Evolutionary conservation across 2,329 filamentous ascomycete species (phyloP), one percentile per base, ranked within the genome.

Genomic region (Exophiala xenobiotica): DNA sequence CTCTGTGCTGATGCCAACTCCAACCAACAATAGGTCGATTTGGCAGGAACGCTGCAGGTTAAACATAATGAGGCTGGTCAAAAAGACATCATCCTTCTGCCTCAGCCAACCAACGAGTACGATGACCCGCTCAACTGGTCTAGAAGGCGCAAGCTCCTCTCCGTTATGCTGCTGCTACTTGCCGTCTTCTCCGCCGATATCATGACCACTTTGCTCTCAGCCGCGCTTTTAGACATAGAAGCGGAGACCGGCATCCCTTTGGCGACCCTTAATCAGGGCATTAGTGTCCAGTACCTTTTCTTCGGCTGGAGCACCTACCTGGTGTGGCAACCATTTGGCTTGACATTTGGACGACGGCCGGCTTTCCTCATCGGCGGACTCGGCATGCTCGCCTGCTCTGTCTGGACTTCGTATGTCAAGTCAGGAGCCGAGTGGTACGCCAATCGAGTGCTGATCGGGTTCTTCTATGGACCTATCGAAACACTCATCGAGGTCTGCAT

Each of bases 161-260:
- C 74, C 3, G 64, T 69, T 3, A 65, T 81, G 3, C 71, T 80
- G 18, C 72, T 76, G 45, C 77, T 77, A 58, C 73, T 80, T 37
- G 77, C 78, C 3, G 78, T 72, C 1, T 62, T 81, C 42, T 80
- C 78, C 1, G 78, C 78, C 1, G 78, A 78, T 3, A 79, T 76
- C 1, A 74, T 78, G 11, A 81, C 49, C 33, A 81, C 50, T 72
- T 78, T 59, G 77, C 77, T 3, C 77, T 78, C 5, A 72, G 75
- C 1, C 76, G 77, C 14, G 68, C 74, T 14, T 71, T 74, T 52
- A 74, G 75, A 46, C 11, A 74, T 79, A 59, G 72, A 76, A 19
- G 68, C 68, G 1, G 67, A 80, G 38, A 70, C 78, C 14, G 75
- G 73, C 12, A 79, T 81, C 45, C 67, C 68, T 14, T 79, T 78